These are phyloP conservation scores for Astrephomene gubernaculifera DNA, from an alignment of 139 green algal genomes.

Conservation along the genomic window DNA sequence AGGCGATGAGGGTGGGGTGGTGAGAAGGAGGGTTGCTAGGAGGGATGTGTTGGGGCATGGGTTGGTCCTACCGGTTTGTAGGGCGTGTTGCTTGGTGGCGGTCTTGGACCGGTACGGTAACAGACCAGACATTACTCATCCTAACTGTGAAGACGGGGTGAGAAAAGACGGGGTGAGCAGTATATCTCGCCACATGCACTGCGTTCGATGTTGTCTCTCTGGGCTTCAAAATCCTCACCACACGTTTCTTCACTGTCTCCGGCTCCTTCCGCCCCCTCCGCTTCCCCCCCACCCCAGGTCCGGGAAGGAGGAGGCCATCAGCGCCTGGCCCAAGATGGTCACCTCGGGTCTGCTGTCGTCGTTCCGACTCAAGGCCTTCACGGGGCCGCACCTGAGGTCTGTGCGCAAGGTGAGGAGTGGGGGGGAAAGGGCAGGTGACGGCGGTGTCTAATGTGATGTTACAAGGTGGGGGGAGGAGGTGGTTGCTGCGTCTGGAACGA, in stretches of 20 bases:
- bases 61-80: too few species aligned
- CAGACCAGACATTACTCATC: too few species aligned
- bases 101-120: too few species aligned
- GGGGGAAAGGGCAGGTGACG: not conserved
- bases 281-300: not conserved
- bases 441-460: not conserved
- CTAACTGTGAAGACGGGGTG: too few species aligned
- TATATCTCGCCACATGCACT: too few species aligned
- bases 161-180: too few species aligned
- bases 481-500: too few species aligned
- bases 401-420: slow-evolving; percentile 21
- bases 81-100: too few species aligned
- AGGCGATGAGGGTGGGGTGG: not conserved
- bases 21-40: not conserved
- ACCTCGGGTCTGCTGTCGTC: not conserved
- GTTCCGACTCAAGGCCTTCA: slow-evolving; percentile 25
- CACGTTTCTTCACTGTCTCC: not conserved
- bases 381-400: not conserved
- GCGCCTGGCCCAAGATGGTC: not conserved
- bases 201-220: too few species aligned
- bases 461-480: too few species aligned
- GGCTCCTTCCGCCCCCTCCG: not conserved
- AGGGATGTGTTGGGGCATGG: too few species aligned
- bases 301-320: slow-evolving; percentile 28
- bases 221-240: too few species aligned